Evolutionary conservation across 2,329 filamentous ascomycete genomes (phyloP).

Genomic region (Helotiales sp.): DNA sequence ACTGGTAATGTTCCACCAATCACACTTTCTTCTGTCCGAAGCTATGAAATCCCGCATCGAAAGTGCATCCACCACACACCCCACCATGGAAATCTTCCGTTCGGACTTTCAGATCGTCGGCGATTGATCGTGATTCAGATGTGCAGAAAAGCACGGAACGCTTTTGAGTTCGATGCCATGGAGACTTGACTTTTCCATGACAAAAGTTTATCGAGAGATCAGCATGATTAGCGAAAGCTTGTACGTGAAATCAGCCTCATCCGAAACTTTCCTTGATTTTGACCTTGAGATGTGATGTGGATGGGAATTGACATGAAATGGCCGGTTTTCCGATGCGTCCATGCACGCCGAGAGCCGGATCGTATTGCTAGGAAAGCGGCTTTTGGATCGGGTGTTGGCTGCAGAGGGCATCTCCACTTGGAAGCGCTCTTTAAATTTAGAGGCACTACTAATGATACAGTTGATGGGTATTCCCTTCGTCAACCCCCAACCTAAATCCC

Average conservation of each 20-base stretch:
- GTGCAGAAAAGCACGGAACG: background rate
- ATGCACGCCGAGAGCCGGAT: background rate
- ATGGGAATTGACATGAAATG: background rate
- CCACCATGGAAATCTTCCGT: background rate
- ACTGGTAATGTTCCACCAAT: background rate
- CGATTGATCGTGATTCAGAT: background rate
- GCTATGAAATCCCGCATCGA: background rate
- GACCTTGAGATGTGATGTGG: background rate
- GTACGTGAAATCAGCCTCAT: conserved; percentile 10
- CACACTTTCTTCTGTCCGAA: background rate
- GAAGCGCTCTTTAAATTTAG: too few species aligned
- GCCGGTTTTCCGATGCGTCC: background rate
- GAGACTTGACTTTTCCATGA: background rate
- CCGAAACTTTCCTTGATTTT: background rate
- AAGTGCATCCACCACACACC: background rate
- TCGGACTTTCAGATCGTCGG: background rate
- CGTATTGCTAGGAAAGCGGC: background rate
- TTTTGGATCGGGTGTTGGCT: background rate
- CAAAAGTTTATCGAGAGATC: background rate
- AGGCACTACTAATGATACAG: too few species aligned
- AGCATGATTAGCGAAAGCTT: conserved; percentile 5
- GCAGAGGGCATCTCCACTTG: too few species aligned
- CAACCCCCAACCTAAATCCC: background rate
- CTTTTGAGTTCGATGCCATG: background rate
- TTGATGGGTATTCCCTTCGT: background rate